A percentile compares a stretch with the other conserved stretches of the same genome.
Evolutionary conservation across 805 yeast species (phyloP).

Genomic region (Brettanomyces nanus): DNA sequence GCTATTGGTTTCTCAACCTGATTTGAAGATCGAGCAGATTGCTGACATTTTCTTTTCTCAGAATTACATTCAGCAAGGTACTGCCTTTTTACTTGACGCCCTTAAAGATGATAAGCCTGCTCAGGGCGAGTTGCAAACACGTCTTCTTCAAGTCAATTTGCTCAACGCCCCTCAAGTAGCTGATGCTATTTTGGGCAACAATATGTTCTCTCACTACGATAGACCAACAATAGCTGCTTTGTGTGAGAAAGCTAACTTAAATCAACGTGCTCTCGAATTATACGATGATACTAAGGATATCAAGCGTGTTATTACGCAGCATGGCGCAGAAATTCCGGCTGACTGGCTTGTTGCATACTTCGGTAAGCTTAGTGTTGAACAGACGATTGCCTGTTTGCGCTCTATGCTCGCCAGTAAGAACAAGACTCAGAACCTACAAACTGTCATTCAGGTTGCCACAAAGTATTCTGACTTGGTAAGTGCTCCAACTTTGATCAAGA

Average conservation of each 20-base stretch:
- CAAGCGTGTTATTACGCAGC: slow-evolving; percentile 78
- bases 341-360: slow-evolving; percentile 93
- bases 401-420: slow-evolving; percentile 71
- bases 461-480: slow-evolving; percentile 94
- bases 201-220: slow-evolving; percentile 93
- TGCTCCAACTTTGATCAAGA: slow-evolving; percentile 70
- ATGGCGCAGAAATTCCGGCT: slow-evolving; percentile 73
- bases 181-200: slow-evolving; percentile 93
- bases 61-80: slow-evolving; percentile 93
- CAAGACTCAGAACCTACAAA: slow-evolving; percentile 80
- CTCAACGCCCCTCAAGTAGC: slow-evolving; percentile 99
- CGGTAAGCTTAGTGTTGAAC: slow-evolving; percentile 91
- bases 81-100: slow-evolving; percentile 93
- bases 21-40: slow-evolving; percentile 72
- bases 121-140: slow-evolving; percentile 93
- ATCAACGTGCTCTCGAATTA: slow-evolving; percentile 93
- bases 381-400: slow-evolving; percentile 76
- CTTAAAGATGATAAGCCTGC: slow-evolving; percentile 88
- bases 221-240: slow-evolving; percentile 85
- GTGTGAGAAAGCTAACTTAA: slow-evolving; percentile 93
- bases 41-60: slow-evolving; percentile 94
- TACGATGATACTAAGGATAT: slow-evolving; percentile 92
- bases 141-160: slow-evolving; percentile 85
- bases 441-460: slow-evolving; percentile 92
- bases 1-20: slow-evolving; percentile 54